phyloP scores from a whole-genome alignment of 108 stramenopile species.

The Mediolabrus comicus region DNA sequence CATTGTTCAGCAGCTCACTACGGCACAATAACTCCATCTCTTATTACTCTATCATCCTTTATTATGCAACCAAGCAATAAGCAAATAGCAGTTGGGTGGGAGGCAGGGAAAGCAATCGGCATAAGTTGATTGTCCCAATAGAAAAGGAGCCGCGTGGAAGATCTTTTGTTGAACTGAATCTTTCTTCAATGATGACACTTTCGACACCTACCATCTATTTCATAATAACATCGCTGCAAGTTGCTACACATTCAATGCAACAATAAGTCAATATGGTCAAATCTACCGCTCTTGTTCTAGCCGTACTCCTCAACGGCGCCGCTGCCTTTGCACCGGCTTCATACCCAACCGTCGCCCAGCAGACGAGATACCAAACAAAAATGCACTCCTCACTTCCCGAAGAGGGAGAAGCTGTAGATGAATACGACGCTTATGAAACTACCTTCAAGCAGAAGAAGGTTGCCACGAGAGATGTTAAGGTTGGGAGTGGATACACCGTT shows the following conservation, averaged over 20 bases:
- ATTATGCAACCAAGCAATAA: too few species aligned
- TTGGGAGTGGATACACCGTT: slow-evolving; percentile 26
- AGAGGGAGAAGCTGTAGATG: slow-evolving; percentile 5
- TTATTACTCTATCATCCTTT: too few species aligned
- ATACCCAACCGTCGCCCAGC: too few species aligned
- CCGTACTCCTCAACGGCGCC: slow-evolving; percentile 1
- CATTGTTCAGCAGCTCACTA: too few species aligned
- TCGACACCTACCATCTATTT: background rate
- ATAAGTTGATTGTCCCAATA: too few species aligned
- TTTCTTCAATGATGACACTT: background rate
- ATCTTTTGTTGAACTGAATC: background rate
- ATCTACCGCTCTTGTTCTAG: background rate
- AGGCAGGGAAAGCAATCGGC: background rate
- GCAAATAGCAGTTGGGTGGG: background rate
- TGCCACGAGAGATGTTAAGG: slow-evolving; percentile 23
- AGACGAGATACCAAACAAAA: background rate
- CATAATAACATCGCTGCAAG: background rate
- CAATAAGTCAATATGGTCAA: background rate
- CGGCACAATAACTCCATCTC: too few species aligned
- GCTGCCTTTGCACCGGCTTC: slow-evolving; percentile 5
- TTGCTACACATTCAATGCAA: too few species aligned
- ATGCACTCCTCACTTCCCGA: background rate
- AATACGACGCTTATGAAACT: slow-evolving; percentile 31
- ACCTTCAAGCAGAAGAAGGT: slow-evolving; percentile 22
- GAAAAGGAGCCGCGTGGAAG: slow-evolving; percentile 3